phyloP scores from a whole-genome alignment of 2,329 filamentous ascomycete genomes.

The Xenosphaeropsis pyriputrescens region DNA sequence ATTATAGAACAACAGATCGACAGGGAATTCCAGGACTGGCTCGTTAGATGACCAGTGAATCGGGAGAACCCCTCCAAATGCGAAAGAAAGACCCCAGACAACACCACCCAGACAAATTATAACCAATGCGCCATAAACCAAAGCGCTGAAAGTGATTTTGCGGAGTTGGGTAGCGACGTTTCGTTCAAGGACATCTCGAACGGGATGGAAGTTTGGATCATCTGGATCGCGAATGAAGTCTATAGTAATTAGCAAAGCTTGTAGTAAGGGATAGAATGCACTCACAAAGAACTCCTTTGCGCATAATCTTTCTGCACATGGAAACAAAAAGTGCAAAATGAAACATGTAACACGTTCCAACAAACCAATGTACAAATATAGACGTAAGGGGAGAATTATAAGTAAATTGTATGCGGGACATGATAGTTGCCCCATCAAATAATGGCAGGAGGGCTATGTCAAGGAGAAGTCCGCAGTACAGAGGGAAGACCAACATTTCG shows the following conservation, averaged over 20 bases:
- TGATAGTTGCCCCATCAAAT: conserved; percentile 68
- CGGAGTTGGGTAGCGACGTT: conserved; percentile 84
- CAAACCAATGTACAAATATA: conserved; percentile 96
- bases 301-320: conserved; percentile 97
- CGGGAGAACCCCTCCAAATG: conserved; percentile 60
- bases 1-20: conserved; percentile 93
- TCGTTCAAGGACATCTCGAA: conserved; percentile 88
- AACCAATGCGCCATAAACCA: conserved; percentile 88
- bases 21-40: conserved; percentile 83
- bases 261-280: conserved; percentile 8
- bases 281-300: conserved; percentile 82
- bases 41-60: conserved; percentile 90
- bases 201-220: conserved; percentile 94
- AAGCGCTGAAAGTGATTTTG: conserved; percentile 90
- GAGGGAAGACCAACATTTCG: conserved; percentile 93
- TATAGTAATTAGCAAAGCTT: conserved; percentile 22
- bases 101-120: conserved; percentile 89
- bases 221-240: conserved; percentile 97
- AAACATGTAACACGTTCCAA: conserved; percentile 99
- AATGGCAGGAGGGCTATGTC: conserved; percentile 80
- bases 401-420: conserved; percentile 66
- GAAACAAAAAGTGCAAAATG: conserved; percentile 97
- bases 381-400: conserved; percentile 71
- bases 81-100: conserved; percentile 72
- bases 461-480: conserved; percentile 87